These are phyloP conservation scores for Leucaena leucocephala DNA, from an alignment of 306 rosid genomes.

Conservation along the genomic window DNA sequence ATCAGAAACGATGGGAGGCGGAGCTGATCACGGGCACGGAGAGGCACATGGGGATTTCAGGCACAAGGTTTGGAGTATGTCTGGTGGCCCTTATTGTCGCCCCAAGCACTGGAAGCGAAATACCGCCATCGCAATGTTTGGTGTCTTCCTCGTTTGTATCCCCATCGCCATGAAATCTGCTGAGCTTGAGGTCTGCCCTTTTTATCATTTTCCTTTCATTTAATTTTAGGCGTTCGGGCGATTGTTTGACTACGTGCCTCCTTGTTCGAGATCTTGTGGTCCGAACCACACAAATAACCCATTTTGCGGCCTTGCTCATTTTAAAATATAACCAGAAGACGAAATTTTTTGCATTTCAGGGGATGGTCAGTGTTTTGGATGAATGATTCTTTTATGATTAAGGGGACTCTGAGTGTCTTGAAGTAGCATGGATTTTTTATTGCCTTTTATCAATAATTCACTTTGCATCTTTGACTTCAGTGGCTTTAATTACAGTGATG, in stretches of 20 bases:
- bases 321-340: background rate
- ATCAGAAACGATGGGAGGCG: conserved; percentile 56
- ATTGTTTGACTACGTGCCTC: background rate
- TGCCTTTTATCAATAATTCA: background rate
- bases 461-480: background rate
- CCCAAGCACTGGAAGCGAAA: conserved; percentile 98
- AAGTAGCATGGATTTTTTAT: background rate
- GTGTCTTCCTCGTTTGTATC: conserved; percentile 82
- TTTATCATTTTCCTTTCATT: background rate
- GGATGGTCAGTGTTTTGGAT: background rate
- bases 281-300: background rate
- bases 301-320: background rate
- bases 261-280: background rate
- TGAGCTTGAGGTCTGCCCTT: conserved; percentile 74
- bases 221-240: background rate
- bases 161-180: conserved; percentile 97
- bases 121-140: conserved; percentile 91
- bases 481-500: background rate
- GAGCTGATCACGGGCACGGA: conserved; percentile 55
- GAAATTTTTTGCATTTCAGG: background rate
- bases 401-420: background rate
- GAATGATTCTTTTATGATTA: background rate
- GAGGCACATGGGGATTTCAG: conserved; percentile 73
- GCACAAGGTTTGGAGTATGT: conserved; percentile 93
- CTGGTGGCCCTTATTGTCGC: conserved; percentile 89